These are phyloP conservation scores for Caloboletus inedulis DNA, from an alignment of 1,284 basidiomycete species.

Conservation along the genomic window DNA sequence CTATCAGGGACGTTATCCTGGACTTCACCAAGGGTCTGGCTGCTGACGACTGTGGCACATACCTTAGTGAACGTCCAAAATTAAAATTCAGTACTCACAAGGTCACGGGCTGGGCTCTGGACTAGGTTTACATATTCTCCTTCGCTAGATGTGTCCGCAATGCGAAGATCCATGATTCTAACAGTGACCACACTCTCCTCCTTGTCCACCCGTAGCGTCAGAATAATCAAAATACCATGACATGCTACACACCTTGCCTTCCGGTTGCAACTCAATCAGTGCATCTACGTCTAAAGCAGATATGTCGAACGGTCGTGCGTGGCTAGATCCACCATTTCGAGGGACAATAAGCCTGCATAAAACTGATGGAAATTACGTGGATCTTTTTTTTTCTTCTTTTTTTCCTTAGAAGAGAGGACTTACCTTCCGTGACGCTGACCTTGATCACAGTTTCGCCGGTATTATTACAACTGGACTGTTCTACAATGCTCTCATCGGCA, in stretches of 20 bases:
- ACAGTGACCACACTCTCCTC: conserved; percentile 70
- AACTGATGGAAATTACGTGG: conserved; percentile 30
- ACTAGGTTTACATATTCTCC: conserved; percentile 44
- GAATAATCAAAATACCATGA: background rate
- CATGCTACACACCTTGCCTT: conserved; percentile 55
- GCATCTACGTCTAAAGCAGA: conserved; percentile 61
- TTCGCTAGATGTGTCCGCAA: conserved; percentile 45
- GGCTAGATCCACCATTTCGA: conserved; percentile 26
- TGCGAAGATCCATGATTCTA: conserved; percentile 57
- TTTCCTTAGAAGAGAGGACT: background rate
- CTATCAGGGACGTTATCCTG: conserved; percentile 62
- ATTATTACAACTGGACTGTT: conserved; percentile 24
- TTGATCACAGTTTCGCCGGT: conserved; percentile 51
- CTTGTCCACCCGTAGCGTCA: conserved; percentile 35
- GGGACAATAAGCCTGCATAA: conserved; percentile 45
- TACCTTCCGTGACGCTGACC: conserved; percentile 57
- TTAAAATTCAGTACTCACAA: conserved; percentile 40
- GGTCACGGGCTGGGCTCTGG: conserved; percentile 48
- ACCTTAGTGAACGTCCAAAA: conserved; percentile 5
- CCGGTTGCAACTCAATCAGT: conserved; percentile 63
- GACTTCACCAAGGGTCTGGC: conserved; percentile 60
- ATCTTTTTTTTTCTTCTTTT: background rate
- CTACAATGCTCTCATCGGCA: conserved; percentile 32
- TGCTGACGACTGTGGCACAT: conserved; percentile 37
- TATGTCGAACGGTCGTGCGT: conserved; percentile 52